Evolutionary conservation across 2,329 filamentous ascomycete species (phyloP).

Genomic region (Teratosphaeria epicoccoides): DNA sequence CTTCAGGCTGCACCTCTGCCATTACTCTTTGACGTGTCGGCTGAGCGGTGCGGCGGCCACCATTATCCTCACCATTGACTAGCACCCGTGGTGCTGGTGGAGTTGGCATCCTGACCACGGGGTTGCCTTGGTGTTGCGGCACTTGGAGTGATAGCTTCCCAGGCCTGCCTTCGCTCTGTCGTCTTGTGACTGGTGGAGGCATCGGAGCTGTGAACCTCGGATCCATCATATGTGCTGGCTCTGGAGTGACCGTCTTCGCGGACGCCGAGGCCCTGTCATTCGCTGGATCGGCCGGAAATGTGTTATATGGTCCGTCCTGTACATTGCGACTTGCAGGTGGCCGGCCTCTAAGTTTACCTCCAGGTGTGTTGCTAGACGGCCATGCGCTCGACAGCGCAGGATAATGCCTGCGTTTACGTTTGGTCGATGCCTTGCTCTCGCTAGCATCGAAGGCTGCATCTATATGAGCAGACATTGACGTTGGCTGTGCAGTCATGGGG

Average conservation of each 20-base stretch:
- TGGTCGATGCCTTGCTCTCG: constrained; percentile 57
- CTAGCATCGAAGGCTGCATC: constrained; percentile 34
- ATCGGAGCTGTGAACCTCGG: constrained; percentile 46
- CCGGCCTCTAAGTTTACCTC: constrained; percentile 65
- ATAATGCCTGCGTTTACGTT: constrained; percentile 57
- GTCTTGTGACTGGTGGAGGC: constrained; percentile 25
- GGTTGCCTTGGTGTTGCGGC: constrained; percentile 49
- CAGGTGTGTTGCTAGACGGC: constrained; percentile 54
- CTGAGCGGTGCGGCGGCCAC: constrained; percentile 13
- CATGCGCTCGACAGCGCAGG: constrained; percentile 86
- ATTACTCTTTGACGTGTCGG: constrained; percentile 1
- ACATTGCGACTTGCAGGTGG: constrained; percentile 64
- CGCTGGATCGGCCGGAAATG: constrained; percentile 53
- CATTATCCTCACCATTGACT: constrained; percentile 39
- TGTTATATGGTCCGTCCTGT: constrained; percentile 57
- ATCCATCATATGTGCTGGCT: constrained; percentile 8
- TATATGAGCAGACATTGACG: constrained; percentile 33
- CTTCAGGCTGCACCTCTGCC: constrained; percentile 2
- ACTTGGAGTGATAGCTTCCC: constrained; percentile 52
- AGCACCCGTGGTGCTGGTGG: constrained; percentile 44
- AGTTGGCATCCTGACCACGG: constrained; percentile 50
- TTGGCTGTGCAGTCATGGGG: constrained; percentile 67
- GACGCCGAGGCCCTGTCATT: constrained; percentile 19
- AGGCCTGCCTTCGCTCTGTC: constrained; percentile 25
- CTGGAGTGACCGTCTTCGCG: constrained; percentile 29